These are phyloP conservation scores for Solidago caesia DNA, from an alignment of 129 eudicot genomes.

Conservation along the genomic window DNA sequence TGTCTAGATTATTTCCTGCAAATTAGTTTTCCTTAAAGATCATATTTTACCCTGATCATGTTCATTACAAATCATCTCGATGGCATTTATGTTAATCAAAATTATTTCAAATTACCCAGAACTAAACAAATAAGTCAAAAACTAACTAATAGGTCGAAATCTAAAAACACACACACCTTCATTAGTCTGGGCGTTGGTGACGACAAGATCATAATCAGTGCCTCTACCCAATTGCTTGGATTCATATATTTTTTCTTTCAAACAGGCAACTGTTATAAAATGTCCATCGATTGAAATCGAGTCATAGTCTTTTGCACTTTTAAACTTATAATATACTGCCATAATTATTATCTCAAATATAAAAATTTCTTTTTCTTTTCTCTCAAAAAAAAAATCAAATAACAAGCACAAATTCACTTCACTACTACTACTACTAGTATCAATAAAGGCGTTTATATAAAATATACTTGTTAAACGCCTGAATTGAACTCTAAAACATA, in stretches of 20 bases:
- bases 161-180: conserved; percentile 71
- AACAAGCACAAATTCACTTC: conserved; percentile 34
- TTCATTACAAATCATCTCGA: conserved; percentile 12
- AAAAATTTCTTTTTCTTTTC: conserved; percentile 29
- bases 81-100: background rate
- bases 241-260: conserved; percentile 90
- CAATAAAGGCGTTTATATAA: conserved; percentile 47
- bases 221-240: conserved; percentile 95
- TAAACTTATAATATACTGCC: conserved; percentile 95
- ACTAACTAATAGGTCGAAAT: conserved; percentile 11
- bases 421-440: conserved; percentile 23
- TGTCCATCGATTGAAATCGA: conserved; percentile 86
- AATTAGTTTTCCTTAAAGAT: background rate
- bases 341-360: conserved; percentile 34
- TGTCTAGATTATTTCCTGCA: background rate
- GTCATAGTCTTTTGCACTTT: conserved; percentile 98
- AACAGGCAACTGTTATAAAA: conserved; percentile 70
- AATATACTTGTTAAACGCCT: conserved; percentile 39
- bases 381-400: conserved; percentile 38
- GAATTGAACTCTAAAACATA: conserved; percentile 45
- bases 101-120: background rate
- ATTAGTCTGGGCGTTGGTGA: conserved; percentile 92
- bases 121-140: background rate
- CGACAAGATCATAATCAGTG: conserved; percentile 88
- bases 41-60: conserved; percentile 4